These are phyloP conservation scores for Wickerhamiella alocasiicola DNA, from an alignment of 805 yeast species.

Conservation along the genomic window DNA sequence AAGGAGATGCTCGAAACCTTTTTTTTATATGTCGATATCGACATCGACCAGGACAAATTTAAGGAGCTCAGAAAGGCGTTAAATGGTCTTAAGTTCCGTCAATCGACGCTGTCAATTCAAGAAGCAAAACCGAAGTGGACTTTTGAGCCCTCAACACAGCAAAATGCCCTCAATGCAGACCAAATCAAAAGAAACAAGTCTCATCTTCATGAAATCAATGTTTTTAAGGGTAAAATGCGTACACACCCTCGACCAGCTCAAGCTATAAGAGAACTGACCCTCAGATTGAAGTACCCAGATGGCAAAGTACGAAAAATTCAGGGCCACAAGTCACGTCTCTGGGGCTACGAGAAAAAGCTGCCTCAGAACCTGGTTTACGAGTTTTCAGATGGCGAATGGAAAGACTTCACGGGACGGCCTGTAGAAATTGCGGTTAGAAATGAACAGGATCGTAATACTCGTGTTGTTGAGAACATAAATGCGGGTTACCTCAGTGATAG, in stretches of 20 bases:
- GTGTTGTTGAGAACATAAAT: conserved; percentile 12
- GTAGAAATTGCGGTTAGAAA: conserved; percentile 42
- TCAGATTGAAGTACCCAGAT: conserved; percentile 63
- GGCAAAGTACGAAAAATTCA: conserved; percentile 5
- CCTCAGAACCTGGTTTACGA: conserved; percentile 45
- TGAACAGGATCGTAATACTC: conserved; percentile 19
- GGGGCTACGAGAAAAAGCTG: conserved; percentile 68
- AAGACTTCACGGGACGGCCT: conserved; percentile 65
- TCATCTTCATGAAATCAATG: conserved; percentile 26
- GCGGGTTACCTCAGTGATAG: conserved; percentile 21
- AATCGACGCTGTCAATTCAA: conserved; percentile 48
- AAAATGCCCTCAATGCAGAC: conserved; percentile 18
- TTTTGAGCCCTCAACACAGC: conserved; percentile 34
- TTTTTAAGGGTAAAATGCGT: conserved; percentile 51
- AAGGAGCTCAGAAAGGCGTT: conserved; percentile 42
- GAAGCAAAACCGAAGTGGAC: conserved; percentile 45
- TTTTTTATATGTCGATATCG: conserved; percentile 59
- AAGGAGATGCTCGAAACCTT: conserved; percentile 42
- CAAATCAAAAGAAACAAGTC: conserved; percentile 29
- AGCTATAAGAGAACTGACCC: conserved; percentile 40
- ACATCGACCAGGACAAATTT: conserved; percentile 35
- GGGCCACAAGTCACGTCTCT: conserved; percentile 30
- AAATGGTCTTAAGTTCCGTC: conserved; percentile 66
- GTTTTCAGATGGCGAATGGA: conserved; percentile 61
- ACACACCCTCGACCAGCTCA: conserved; percentile 37